phyloP scores from a whole-genome alignment of 768 basidiomycete genomes.

The Psilocybe subaeruginosa region DNA sequence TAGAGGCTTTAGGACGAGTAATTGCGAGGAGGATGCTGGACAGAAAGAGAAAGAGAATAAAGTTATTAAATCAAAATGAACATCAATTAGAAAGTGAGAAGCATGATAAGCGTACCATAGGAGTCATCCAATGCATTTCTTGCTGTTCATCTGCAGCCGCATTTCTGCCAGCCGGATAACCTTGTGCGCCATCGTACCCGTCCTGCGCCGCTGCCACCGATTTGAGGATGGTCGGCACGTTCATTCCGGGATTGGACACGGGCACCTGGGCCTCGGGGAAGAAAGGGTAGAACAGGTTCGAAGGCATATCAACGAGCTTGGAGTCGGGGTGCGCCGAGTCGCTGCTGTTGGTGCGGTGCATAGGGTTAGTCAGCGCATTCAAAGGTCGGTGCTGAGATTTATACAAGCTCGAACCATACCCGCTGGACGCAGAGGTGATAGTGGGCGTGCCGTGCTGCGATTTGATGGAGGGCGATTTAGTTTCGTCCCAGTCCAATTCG shows the following conservation, averaged over 20 bases:
- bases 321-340: slow-evolving; percentile 40
- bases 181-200: slow-evolving; percentile 59
- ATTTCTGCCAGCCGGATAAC: slow-evolving; percentile 73
- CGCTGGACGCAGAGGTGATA: slow-evolving; percentile 32
- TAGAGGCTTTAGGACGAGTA: neutral
- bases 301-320: slow-evolving; percentile 67
- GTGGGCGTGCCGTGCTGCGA: slow-evolving; percentile 49
- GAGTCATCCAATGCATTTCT: slow-evolving; percentile 19
- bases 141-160: slow-evolving; percentile 33
- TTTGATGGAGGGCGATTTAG: slow-evolving; percentile 36
- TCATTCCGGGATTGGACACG: slow-evolving; percentile 15
- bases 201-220: slow-evolving; percentile 61
- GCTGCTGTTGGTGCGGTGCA: slow-evolving; percentile 30
- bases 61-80: neutral
- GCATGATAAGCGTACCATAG: slow-evolving; percentile 8
- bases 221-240: slow-evolving; percentile 41
- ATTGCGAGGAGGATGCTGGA: neutral
- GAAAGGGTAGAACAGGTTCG: slow-evolving; percentile 77
- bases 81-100: neutral
- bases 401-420: slow-evolving; percentile 26
- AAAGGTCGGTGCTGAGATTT: slow-evolving; percentile 13
- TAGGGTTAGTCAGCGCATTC: slow-evolving; percentile 30
- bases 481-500: slow-evolving; percentile 61
- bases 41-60: neutral
- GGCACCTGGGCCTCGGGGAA: slow-evolving; percentile 54